phyloP scores from a whole-genome alignment of 2,329 filamentous ascomycete species.

The Xylariaceae sp. region DNA sequence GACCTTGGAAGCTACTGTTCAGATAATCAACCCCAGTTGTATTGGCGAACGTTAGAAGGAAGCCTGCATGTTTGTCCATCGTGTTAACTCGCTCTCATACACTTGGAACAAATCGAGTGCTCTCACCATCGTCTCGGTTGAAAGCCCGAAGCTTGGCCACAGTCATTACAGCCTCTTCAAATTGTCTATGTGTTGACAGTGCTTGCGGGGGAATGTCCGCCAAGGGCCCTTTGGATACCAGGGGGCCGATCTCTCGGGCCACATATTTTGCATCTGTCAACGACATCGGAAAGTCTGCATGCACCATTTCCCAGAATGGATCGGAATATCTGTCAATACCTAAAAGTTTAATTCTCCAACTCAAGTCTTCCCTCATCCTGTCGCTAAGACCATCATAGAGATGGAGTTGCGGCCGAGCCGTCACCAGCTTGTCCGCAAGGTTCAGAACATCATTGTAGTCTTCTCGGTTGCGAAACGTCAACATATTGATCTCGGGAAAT shows the following conservation, averaged over 20 bases:
- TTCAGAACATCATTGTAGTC: conserved; percentile 1
- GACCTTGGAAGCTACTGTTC: conserved; percentile 1
- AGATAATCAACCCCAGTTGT: conserved; percentile 9
- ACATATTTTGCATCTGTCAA: conserved; percentile 2
- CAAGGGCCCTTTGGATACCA: background rate
- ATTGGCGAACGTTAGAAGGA: conserved; percentile 5
- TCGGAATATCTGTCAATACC: conserved; percentile 1
- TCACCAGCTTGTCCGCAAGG: background rate
- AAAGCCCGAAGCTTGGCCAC: conserved; percentile 5
- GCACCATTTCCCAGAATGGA: conserved; percentile 9
- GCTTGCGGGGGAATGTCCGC: conserved; percentile 2
- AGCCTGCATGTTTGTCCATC: background rate
- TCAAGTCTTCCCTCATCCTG: conserved; percentile 2
- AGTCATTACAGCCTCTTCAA: conserved; percentile 2
- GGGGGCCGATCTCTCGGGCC: conserved; percentile 3
- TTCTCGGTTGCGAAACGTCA: conserved; percentile 9
- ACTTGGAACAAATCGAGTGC: background rate
- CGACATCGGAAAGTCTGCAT: conserved; percentile 1
- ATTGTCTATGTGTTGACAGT: conserved; percentile 4
- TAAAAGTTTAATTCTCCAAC: conserved; percentile 2
- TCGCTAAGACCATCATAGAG: background rate
- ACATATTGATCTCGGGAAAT: conserved; percentile 8
- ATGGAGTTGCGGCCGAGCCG: background rate
- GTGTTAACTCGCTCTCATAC: background rate
- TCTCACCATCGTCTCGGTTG: conserved; percentile 4